phyloP scores from a whole-genome alignment of 1,284 basidiomycete genomes.

The Leccinum laetum region DNA sequence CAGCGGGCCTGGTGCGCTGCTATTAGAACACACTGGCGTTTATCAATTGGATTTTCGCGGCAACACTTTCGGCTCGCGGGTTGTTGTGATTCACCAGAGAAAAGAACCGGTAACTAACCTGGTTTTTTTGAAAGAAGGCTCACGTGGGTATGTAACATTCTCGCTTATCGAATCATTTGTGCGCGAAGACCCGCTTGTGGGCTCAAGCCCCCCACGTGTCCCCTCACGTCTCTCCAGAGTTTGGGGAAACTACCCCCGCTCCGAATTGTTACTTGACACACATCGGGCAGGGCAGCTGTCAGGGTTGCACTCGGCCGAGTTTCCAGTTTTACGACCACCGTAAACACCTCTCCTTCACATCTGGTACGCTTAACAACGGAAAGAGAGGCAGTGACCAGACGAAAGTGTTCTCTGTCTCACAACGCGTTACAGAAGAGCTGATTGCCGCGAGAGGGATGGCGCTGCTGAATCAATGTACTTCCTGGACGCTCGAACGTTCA shows the following conservation, averaged over 20 bases:
- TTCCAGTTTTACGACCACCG: not conserved
- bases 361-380: not conserved
- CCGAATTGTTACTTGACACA: conserved; percentile 1
- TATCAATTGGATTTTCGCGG: not conserved
- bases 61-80: not conserved
- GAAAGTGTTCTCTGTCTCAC: conserved; percentile 11
- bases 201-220: not conserved
- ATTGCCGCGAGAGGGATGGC: not conserved
- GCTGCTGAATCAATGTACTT: not conserved
- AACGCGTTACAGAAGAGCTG: not conserved
- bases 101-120: not conserved
- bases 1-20: not conserved
- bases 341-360: not conserved
- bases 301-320: not conserved
- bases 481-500: not conserved
- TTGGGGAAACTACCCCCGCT: not conserved
- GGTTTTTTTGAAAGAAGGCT: not conserved
- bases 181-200: not conserved
- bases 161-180: not conserved
- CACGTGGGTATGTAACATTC: conserved; percentile 3
- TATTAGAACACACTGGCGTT: not conserved
- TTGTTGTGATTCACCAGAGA: not conserved
- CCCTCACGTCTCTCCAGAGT: not conserved
- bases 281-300: not conserved
- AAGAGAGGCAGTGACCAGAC: not conserved